These are phyloP conservation scores for Flueggea neowawraea DNA, from an alignment of 441 rosid species.

Conservation along the genomic window DNA sequence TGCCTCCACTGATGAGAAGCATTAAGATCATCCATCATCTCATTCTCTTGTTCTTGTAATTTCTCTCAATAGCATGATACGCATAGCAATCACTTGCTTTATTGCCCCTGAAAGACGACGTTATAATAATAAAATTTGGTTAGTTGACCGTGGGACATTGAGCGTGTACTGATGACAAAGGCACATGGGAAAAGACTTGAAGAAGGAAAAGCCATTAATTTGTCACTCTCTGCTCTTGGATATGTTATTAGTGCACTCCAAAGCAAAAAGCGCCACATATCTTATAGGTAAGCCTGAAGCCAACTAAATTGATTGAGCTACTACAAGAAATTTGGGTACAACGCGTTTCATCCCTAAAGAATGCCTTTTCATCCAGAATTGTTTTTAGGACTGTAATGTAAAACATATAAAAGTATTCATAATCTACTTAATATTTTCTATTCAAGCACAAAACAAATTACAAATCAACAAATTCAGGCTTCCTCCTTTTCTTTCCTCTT, in stretches of 20 bases:
- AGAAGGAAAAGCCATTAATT: slow-evolving; percentile 92
- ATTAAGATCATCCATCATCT: too few species aligned
- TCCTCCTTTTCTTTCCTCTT: too few species aligned
- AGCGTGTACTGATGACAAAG: slow-evolving; percentile 81
- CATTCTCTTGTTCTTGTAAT: background rate
- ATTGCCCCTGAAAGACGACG: slow-evolving; percentile 63
- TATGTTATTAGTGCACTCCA: slow-evolving; percentile 82
- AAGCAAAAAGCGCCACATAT: slow-evolving; percentile 59
- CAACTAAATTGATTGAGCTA: too few species aligned
- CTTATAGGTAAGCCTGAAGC: slow-evolving; percentile 50
- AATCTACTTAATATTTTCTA: too few species aligned
- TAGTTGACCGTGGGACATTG: slow-evolving; percentile 84
- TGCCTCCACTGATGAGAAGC: slow-evolving; percentile 40
- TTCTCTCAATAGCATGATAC: slow-evolving; percentile 57
- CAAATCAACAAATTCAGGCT: too few species aligned
- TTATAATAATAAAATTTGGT: slow-evolving; percentile 67
- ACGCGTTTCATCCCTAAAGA: too few species aligned
- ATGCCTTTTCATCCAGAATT: too few species aligned
- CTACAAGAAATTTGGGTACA: too few species aligned
- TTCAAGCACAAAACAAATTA: too few species aligned
- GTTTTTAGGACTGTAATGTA: too few species aligned
- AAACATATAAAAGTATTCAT: too few species aligned
- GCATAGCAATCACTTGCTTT: slow-evolving; percentile 51
- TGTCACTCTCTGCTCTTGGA: slow-evolving; percentile 82
- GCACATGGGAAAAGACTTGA: slow-evolving; percentile 82